Evolutionary conservation across 169 alveolate species (phyloP), one percentile per base, ranked within the genome.

Genomic region (Eimeria maxima): DNA sequence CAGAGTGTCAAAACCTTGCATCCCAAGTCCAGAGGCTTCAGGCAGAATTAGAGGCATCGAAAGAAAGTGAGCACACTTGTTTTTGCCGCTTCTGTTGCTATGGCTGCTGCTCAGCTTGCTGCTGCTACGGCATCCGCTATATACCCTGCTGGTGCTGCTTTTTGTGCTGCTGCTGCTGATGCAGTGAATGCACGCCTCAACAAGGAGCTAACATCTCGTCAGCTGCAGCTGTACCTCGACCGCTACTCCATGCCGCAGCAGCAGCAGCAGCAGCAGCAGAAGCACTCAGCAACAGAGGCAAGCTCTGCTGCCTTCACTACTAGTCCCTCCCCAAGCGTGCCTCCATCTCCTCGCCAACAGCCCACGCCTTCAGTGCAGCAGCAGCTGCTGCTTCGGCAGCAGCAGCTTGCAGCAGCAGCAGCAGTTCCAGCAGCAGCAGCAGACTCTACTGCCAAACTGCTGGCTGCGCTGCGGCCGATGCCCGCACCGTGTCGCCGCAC

Each of bases 221-320:
- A 76, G 87, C 57, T 76, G 57, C 87, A 76, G 87, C 87, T 76
- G 87, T 76, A 76, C 87, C 87, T 76, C 16, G 87, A 76, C n/a
- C 87, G 87, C 87, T 76, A 76, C 87, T 33, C 87, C 38, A 6
- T 44, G 53, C 63, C 87, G 57, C 87, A 33, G 63, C 87, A 76
- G 87, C 87, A 76, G 55, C 80, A 69, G 80, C 80, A 69, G 80
- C 80, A 69, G 14, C 80, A 69, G 80, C 80, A 69, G 45, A 69
- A 69, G 44, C 47, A 76, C 47, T 33, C 87, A 76, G 87, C 87
- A 10, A 29, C 57, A 76, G 87, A 33, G n/a, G 7, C 60, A 76
- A 60, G n/a, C 57, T 42, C 87, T 42, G 87, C 87, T 76, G 33
- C 63, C 60, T 44, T 44, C 16, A 10, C 63, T 76, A 44, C 47